Conservation (phyloP, 2,329 filamentous ascomycete genomes). For the Remersonia thermophila region DNA sequence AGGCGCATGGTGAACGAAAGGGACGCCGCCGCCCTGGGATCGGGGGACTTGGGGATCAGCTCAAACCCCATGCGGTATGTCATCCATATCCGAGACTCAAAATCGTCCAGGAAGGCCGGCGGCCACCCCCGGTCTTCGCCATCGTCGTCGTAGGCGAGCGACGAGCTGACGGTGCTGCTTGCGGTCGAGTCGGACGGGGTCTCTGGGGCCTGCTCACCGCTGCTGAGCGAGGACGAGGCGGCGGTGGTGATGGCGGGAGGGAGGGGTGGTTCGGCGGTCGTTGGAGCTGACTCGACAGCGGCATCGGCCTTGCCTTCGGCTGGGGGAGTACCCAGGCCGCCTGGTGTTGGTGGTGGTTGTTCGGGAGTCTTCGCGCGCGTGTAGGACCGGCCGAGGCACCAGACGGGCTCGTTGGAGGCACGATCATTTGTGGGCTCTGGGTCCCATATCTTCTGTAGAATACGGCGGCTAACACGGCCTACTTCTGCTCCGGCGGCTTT, state of each 20-base stretch:
- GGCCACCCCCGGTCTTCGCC: conserved; percentile 59
- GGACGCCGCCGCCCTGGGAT: conserved; percentile 55
- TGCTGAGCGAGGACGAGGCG: not conserved
- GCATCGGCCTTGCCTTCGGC: conserved; percentile 7
- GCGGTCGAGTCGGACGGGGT: conserved; percentile 37
- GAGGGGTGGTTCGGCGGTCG: not conserved
- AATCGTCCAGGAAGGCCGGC: conserved; percentile 72
- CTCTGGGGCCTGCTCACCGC: conserved; percentile 21
- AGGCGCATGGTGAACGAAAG: conserved; percentile 79
- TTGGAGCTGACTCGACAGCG: not conserved
- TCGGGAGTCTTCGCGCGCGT: conserved; percentile 24
- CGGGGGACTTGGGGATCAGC: conserved; percentile 65
- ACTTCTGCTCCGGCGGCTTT: conserved; percentile 36
- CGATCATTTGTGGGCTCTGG: conserved; percentile 75
- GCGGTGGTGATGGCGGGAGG: not conserved
- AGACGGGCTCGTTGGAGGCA: conserved; percentile 55
- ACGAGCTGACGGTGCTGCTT: conserved; percentile 40
- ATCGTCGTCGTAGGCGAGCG: conserved; percentile 34
- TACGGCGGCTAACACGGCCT: conserved; percentile 60
- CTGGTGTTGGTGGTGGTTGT: conserved; percentile 5
- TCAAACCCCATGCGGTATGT: conserved; percentile 86
- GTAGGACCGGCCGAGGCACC: conserved; percentile 59
- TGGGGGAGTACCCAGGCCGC: conserved; percentile 13
- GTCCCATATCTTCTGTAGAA: conserved; percentile 89
- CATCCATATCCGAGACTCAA: conserved; percentile 90